Evolutionary conservation across 1,284 basidiomycete species (phyloP).

Genomic region (Kalmanozyma brasiliensis): DNA sequence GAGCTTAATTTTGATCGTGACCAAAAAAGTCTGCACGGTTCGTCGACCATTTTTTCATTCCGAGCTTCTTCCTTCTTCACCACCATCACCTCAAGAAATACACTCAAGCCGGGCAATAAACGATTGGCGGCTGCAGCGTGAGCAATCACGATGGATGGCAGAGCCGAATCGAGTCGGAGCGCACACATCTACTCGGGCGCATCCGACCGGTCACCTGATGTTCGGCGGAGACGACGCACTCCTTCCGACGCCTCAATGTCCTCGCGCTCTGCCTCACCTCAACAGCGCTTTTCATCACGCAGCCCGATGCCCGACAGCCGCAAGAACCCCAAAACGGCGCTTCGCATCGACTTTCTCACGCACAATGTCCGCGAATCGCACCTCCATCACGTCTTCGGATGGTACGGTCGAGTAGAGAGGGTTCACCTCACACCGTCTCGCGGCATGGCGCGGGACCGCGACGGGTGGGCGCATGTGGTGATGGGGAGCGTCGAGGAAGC

Average conservation of each 20-base stretch:
- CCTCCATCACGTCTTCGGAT: conserved; percentile 45
- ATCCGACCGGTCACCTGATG: conserved; percentile 2
- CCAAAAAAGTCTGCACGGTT: neutral
- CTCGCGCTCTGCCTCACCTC: conserved; percentile 1
- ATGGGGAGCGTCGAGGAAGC: conserved; percentile 28
- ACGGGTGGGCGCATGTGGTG: conserved; percentile 22
- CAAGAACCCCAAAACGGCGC: conserved; percentile 17
- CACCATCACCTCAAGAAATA: too few relatives aligned
- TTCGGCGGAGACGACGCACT: neutral
- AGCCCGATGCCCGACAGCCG: neutral
- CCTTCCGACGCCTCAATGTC: conserved; percentile 8
- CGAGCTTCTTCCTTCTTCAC: neutral
- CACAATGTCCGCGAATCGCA: conserved; percentile 42
- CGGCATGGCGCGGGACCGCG: neutral
- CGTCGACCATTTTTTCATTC: neutral
- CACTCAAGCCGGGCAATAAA: too few relatives aligned
- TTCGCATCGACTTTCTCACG: conserved; percentile 33
- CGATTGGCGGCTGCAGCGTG: neutral
- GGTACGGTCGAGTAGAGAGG: conserved; percentile 37
- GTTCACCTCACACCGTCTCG: conserved; percentile 9
- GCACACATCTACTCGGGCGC: neutral
- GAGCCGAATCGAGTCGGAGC: conserved; percentile 11
- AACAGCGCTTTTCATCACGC: neutral
- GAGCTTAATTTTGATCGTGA: too few relatives aligned
- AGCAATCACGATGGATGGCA: conserved; percentile 10